Base-by-base conservation (phyloP, 495 filamentous ascomycete genomes). In the Lentithecium fluviatile region DNA sequence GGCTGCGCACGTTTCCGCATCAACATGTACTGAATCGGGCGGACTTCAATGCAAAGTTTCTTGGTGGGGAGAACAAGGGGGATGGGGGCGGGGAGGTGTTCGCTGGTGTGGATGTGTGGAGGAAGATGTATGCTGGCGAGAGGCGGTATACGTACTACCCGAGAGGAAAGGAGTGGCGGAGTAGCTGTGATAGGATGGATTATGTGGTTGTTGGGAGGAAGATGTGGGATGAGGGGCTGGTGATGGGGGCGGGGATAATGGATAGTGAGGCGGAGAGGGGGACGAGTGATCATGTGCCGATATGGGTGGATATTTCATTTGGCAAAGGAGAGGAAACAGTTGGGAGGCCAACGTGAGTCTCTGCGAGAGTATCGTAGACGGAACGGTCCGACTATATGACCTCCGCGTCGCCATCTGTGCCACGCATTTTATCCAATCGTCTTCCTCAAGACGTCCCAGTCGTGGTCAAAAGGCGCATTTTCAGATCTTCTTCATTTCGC, bases 31-130 rank as follows among this genome's bases (percentile, higher is more conserved):
- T 68, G 8, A 82, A 81, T 56, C 66, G 81, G 7, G 69, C 61
- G 12, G 79, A 83, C 38, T 83, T 83, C 53, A 73, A 78, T 48
- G 58, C 42, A 34, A 77, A 73, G 58, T 79, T 82, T 59, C 74
- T 83, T 8, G 48, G 55, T 12, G 20, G 19, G 26, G 19, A 12
- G 34, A 26, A 61, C 6, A 7, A 21, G n/a, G 45, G 66, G n/a
- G 54, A 52, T 11, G 29, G n/a, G n/a, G n/a, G n/a, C n/a, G 67
- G 65, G 10, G 40, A 51, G 17, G 62, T 34, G 3, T 25, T 50
- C 10, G 50, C 24, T 8, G 56, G 52, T 19, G 40, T 62, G 3
- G 73, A 75, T 60, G 62, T 69, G 6, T 76, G 71, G 60, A 53
- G 73, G n/a, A 34, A 57, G 29, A 52, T 74, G 42, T 59, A 76